Evolutionary conservation across 345 rosid species (phyloP).

Genomic region (Salix purpurea): DNA sequence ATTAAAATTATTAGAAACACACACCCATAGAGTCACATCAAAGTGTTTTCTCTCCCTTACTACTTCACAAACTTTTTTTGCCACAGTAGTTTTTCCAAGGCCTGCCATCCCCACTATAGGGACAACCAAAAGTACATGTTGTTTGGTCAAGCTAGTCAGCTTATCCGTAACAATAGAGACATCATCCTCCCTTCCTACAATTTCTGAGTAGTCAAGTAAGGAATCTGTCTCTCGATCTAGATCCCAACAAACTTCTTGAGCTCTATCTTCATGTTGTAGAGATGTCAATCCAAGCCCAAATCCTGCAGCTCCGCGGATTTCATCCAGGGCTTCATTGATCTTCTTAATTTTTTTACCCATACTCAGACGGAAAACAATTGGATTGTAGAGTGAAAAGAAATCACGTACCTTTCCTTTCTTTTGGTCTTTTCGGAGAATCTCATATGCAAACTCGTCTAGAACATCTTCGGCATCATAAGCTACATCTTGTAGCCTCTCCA

Average conservation of each 20-base stretch:
- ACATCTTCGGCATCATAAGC: slow-evolving; percentile 1
- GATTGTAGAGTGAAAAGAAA: not conserved
- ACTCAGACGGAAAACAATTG: not conserved
- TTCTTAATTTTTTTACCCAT: not conserved
- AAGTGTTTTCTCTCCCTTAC: too few species aligned
- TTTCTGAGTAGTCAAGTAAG: not conserved
- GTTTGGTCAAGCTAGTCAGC: too few species aligned
- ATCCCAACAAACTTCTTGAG: not conserved
- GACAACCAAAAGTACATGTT: too few species aligned
- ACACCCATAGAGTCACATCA: too few species aligned
- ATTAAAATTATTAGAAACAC: too few species aligned
- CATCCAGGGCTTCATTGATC: not conserved
- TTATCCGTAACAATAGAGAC: too few species aligned
- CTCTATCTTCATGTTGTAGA: not conserved
- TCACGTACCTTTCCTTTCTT: not conserved
- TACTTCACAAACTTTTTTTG: too few species aligned
- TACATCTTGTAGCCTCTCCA: not conserved
- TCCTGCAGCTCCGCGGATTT: not conserved
- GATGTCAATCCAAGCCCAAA: not conserved
- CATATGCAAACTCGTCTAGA: not conserved
- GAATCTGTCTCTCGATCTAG: not conserved
- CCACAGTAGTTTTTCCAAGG: too few species aligned
- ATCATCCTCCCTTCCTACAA: too few species aligned
- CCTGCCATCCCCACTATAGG: too few species aligned
- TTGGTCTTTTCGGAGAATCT: not conserved